Conservation (phyloP, 2,329 filamentous ascomycete genomes). For the Alternaria dauci region DNA sequence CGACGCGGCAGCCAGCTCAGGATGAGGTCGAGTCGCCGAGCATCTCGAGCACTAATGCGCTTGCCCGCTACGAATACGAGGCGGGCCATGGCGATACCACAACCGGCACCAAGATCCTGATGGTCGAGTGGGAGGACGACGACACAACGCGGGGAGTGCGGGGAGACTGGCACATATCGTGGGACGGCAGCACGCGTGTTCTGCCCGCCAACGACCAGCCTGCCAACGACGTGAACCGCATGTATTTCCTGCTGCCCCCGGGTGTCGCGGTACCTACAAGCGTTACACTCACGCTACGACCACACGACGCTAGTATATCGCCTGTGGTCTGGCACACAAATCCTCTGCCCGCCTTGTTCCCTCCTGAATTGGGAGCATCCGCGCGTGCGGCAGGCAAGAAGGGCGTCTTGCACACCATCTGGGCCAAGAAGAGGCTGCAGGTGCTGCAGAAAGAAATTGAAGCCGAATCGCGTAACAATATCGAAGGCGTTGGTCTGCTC, state of each 20-base stretch:
- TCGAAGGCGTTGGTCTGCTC: constrained; percentile 81
- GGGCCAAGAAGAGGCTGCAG: constrained; percentile 83
- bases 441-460: constrained; percentile 80
- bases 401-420: constrained; percentile 87
- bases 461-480: constrained; percentile 74
- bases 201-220: constrained; percentile 69
- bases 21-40: constrained; percentile 58
- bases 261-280: constrained; percentile 74
- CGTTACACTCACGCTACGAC: constrained; percentile 69
- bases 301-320: constrained; percentile 54
- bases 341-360: constrained; percentile 86
- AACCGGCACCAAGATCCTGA: constrained; percentile 87
- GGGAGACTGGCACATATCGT: constrained; percentile 78
- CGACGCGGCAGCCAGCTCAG: constrained; percentile 36
- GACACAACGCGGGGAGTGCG: constrained; percentile 56
- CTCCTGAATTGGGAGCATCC: constrained; percentile 74
- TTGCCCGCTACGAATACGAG: constrained; percentile 89
- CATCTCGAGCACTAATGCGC: constrained; percentile 64
- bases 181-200: constrained; percentile 80
- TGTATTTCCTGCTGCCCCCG: constrained; percentile 84
- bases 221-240: constrained; percentile 63
- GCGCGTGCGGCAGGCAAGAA: constrained; percentile 74
- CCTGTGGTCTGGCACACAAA: constrained; percentile 69
- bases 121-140: constrained; percentile 87
- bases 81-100: constrained; percentile 69